Conservation (phyloP, 768 basidiomycete genomes). For the Pilatotrama ljubarskyi region DNA sequence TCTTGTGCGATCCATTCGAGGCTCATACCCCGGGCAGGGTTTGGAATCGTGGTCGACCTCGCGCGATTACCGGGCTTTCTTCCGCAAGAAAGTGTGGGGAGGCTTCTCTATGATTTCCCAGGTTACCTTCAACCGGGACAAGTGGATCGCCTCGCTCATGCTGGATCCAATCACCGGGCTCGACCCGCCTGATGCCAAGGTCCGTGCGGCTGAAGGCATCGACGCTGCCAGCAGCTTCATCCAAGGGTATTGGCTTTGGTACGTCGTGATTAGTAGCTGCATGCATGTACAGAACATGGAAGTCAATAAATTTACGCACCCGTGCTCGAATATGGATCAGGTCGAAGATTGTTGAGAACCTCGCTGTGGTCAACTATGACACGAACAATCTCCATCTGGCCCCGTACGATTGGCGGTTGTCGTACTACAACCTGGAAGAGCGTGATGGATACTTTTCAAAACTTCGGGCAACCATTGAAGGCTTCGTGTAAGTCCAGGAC, state of each 20-base stretch:
- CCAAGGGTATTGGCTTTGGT: conserved; percentile 96
- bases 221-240: conserved; percentile 87
- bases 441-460: conserved; percentile 88
- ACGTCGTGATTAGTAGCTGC: conserved; percentile 15
- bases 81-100: conserved; percentile 86
- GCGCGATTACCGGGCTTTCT: conserved; percentile 82
- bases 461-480: conserved; percentile 80
- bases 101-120: conserved; percentile 84
- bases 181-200: conserved; percentile 81
- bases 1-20: background rate
- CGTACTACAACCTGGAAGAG: conserved; percentile 88
- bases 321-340: conserved; percentile 34
- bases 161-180: conserved; percentile 91
- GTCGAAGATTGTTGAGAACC: conserved; percentile 92
- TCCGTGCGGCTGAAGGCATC: conserved; percentile 90
- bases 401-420: conserved; percentile 89
- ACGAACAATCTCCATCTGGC: conserved; percentile 84
- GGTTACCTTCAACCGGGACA: conserved; percentile 78
- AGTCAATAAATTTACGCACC: background rate
- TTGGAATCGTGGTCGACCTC: conserved; percentile 94
- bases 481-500: conserved; percentile 54
- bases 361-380: conserved; percentile 91
- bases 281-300: background rate
- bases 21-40: conserved; percentile 42
- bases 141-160: conserved; percentile 89